phyloP scores from a whole-genome alignment of 2,329 filamentous ascomycete genomes.

The Biscogniauxia marginata region DNA sequence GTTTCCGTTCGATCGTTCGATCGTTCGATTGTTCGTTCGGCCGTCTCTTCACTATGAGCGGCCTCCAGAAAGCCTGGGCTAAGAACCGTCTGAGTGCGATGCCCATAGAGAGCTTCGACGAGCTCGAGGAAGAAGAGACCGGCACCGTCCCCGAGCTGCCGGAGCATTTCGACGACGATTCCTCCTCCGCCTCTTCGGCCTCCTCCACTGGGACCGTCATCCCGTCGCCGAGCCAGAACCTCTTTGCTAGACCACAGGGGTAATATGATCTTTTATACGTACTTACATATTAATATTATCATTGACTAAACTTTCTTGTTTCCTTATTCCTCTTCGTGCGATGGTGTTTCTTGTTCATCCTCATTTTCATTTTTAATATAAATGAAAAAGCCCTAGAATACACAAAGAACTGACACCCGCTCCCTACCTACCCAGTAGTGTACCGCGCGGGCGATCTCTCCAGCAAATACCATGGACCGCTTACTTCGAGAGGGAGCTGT shows the following conservation, averaged over 20 bases:
- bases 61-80: slow-evolving; percentile 75
- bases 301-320: slow-evolving; percentile 11
- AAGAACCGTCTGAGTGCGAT: slow-evolving; percentile 68
- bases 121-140: slow-evolving; percentile 49
- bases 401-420: not conserved
- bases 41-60: slow-evolving; percentile 61
- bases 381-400: no score
- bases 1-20: no score
- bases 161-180: slow-evolving; percentile 60
- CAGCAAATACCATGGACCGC: slow-evolving; percentile 80
- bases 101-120: slow-evolving; percentile 48
- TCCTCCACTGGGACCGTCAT: slow-evolving; percentile 92
- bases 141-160: slow-evolving; percentile 43
- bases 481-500: slow-evolving; percentile 88
- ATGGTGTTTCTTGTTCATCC: no score
- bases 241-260: slow-evolving; percentile 71
- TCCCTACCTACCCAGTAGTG: slow-evolving; percentile 32
- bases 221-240: slow-evolving; percentile 69
- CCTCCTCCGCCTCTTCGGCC: slow-evolving; percentile 77
- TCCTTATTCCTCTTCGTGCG: not conserved
- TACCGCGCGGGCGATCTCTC: slow-evolving; percentile 52
- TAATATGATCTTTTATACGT: slow-evolving; percentile 40
- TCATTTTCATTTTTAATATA: no score
- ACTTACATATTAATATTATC: not conserved
- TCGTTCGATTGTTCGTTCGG: no score